Evolutionary conservation across 148 eudicot genomes (phyloP).

Genomic region (Rhododendron vialii): DNA sequence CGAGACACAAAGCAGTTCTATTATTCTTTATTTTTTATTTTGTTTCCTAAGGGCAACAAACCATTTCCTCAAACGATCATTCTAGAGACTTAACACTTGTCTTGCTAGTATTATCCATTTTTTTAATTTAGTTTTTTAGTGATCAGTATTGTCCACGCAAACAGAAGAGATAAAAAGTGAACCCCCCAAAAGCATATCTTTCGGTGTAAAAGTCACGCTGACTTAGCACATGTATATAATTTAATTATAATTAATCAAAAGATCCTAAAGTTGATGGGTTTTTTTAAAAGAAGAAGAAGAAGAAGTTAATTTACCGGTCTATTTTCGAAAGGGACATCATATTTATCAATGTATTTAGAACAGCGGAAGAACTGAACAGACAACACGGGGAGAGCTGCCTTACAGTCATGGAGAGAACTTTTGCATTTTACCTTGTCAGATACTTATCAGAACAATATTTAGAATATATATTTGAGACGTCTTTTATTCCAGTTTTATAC

Average conservation of each 20-base stretch:
- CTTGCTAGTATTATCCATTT: neutral
- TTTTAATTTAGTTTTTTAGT: neutral
- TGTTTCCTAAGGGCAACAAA: neutral
- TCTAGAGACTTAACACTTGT: neutral
- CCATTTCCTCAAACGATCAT: neutral
- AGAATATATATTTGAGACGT: too few relatives aligned
- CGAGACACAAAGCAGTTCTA: neutral
- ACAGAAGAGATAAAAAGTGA: neutral
- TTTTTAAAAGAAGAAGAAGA: neutral
- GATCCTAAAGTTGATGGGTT: neutral
- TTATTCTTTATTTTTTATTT: too few relatives aligned
- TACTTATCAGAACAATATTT: too few relatives aligned
- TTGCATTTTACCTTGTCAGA: too few relatives aligned
- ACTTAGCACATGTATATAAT: neutral
- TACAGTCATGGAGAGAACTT: too few relatives aligned
- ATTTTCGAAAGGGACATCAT: neutral
- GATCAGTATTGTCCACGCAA: neutral
- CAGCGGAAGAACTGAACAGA: too few relatives aligned
- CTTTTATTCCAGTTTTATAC: too few relatives aligned
- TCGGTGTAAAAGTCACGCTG: constrained; percentile 8
- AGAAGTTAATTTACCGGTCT: neutral
- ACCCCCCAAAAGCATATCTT: neutral
- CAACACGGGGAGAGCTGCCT: too few relatives aligned
- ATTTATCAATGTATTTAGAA: neutral
- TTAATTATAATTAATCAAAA: neutral